Evolutionary conservation across 2,329 filamentous ascomycete species (phyloP), one percentile per base, ranked within the genome.

Genomic region (Leptodontidium sp.): DNA sequence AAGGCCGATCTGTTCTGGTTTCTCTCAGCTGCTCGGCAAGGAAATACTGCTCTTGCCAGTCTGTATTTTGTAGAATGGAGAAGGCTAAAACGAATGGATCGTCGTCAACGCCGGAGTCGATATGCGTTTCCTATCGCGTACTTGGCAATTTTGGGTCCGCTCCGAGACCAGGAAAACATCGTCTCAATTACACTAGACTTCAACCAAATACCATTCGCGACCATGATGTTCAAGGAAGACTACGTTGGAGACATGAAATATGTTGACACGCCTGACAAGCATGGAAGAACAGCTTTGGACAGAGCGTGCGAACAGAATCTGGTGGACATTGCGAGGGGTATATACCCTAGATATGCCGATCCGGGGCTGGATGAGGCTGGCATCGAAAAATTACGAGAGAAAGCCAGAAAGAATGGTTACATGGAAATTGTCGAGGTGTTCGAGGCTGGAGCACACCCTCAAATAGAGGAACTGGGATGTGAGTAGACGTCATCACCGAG

Each of bases 291-390:
- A 21, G 57, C 57, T 15, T 43, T 59, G 17, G 35, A 40, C n/a
- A 40, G 57, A 24, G 57, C 57, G 21, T 59, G 57, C 24, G 35
- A 59, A 12, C 8, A 26, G n/a, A 59, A 59, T 26, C 35, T 59
- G 2, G 35, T 40, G 8, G 17, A 59, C 5, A 59, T 59, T 59
- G 57, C n/a, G 24, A 40, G 43, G 11, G 35, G 24, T 9, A 59
- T 59, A 9, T 59, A 45, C n/a, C 57, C 57, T 9, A 35, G 57
- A 59, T 59, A 59, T 43, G 11, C 35, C 17, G 17, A 17, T 12
- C 50, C 24, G 12, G 24, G 21, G 15, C 24, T 29, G 11, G 50
- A 15, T 3, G 38, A 7, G 8, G 11, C 11, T 7, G 8, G 38
- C 9, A 53, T 53, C 12, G 24, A 29, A 12, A 14, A 15, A 2